phyloP scores from a whole-genome alignment of 495 filamentous ascomycete species.

The Daldinia decipiens region DNA sequence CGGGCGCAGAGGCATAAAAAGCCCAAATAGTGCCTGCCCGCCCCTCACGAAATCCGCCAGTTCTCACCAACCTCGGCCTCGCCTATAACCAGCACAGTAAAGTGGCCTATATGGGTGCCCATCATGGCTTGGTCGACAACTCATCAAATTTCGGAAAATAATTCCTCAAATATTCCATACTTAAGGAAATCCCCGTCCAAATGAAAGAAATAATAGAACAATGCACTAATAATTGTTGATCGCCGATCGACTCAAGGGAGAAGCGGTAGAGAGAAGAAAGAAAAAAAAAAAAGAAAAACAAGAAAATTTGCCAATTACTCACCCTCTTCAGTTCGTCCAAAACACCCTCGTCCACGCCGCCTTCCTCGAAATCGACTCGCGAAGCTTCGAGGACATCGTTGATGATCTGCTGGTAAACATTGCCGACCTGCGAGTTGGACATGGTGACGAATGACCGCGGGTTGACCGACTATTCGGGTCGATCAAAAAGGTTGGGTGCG shows the following conservation, averaged over 20 bases:
- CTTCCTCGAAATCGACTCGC: constrained; percentile 95
- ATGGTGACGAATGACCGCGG: constrained; percentile 48
- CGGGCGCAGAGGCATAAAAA: constrained; percentile 57
- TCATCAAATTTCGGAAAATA: constrained; percentile 15
- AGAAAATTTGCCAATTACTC: constrained; percentile 51
- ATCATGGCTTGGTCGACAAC: constrained; percentile 2
- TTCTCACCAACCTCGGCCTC: constrained; percentile 55
- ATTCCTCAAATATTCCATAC: constrained; percentile 2
- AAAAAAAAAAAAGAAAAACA: constrained; percentile 42
- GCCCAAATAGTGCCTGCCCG: constrained; percentile 66
- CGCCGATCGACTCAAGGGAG: constrained; percentile 21
- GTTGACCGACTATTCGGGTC: constrained; percentile 6
- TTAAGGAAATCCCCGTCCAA: constrained; percentile 4
- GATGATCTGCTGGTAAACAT: constrained; percentile 89
- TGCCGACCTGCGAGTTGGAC: constrained; percentile 70
- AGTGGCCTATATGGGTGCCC: background rate
- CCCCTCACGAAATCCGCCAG: constrained; percentile 56
- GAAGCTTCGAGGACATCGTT: constrained; percentile 88
- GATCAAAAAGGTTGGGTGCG: background rate
- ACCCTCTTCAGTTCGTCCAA: constrained; percentile 87
- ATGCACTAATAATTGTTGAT: constrained; percentile 17
- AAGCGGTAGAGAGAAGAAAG: constrained; percentile 27
- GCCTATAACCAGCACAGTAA: constrained; percentile 21
- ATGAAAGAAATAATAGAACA: background rate
- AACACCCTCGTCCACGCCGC: constrained; percentile 85